These are phyloP conservation scores for Lactuca saligna DNA, from an alignment of 129 eudicot genomes.

Conservation along the genomic window DNA sequence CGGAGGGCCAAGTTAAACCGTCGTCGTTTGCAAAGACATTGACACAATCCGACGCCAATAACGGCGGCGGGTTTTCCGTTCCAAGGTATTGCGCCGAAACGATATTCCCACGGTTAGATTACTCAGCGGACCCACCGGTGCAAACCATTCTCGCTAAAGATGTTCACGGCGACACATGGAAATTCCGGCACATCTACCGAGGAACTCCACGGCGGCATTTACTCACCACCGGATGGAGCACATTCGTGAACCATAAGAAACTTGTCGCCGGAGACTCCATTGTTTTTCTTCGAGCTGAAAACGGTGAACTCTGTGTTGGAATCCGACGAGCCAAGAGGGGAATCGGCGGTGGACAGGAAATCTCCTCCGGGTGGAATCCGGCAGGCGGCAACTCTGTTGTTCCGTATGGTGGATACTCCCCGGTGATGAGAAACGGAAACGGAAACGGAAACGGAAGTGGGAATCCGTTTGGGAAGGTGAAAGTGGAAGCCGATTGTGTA, in stretches of 20 bases:
- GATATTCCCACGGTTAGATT: slow-evolving; percentile 84
- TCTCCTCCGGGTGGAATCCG: slow-evolving; percentile 75
- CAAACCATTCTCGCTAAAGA: slow-evolving; percentile 90
- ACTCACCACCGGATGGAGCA: slow-evolving; percentile 96
- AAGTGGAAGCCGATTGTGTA: slow-evolving; percentile 64
- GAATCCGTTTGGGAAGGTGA: slow-evolving; percentile 39
- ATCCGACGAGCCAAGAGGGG: slow-evolving; percentile 89
- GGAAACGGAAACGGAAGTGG: slow-evolving; percentile 27
- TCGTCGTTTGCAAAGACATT: slow-evolving; percentile 88
- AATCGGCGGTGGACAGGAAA: slow-evolving; percentile 53
- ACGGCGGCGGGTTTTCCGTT: slow-evolving; percentile 98
- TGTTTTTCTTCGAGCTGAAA: slow-evolving; percentile 84
- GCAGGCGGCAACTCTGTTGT: slow-evolving; percentile 57
- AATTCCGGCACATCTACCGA: slow-evolving; percentile 84
- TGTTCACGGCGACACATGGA: slow-evolving; percentile 95
- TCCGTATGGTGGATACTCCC: slow-evolving; percentile 81
- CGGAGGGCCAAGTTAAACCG: slow-evolving; percentile 64
- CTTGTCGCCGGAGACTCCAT: slow-evolving; percentile 94
- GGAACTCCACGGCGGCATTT: slow-evolving; percentile 96
- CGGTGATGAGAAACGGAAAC: slow-evolving; percentile 34
- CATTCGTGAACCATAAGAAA: slow-evolving; percentile 93
- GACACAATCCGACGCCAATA: slow-evolving; percentile 94
- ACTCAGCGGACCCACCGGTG: slow-evolving; percentile 89
- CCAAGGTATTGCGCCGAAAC: slow-evolving; percentile 97
- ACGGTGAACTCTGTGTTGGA: slow-evolving; percentile 92